Conservation (phyloP, 257 asterid genomes). For the Gynochthodes officinalis region DNA sequence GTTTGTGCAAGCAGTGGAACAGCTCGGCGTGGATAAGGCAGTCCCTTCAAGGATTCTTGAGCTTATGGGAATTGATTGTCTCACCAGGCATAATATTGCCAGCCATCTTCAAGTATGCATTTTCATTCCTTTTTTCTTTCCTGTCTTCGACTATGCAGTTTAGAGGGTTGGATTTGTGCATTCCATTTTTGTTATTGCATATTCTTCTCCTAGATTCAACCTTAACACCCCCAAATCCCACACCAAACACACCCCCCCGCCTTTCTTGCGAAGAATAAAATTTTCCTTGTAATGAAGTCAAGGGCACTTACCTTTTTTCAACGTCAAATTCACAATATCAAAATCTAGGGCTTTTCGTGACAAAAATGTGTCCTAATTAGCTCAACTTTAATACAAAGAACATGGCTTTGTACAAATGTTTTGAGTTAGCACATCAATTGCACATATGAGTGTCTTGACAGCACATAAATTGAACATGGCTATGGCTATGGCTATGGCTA, state of each 20-base stretch:
- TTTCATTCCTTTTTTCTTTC: background rate
- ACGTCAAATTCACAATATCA: background rate
- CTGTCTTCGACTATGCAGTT: too few relatives aligned
- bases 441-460: background rate
- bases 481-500: too few relatives aligned
- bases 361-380: background rate
- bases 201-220: background rate
- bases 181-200: background rate
- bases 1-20: constrained; percentile 93
- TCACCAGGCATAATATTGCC: constrained; percentile 94
- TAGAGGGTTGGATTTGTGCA: too few relatives aligned
- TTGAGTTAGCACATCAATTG: background rate
- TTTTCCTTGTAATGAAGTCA: background rate
- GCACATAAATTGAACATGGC: too few relatives aligned
- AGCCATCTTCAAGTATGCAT: constrained; percentile 89
- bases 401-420: background rate
- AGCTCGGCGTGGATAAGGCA: constrained; percentile 90
- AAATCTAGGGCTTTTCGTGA: background rate
- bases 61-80: constrained; percentile 93
- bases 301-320: background rate
- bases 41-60: constrained; percentile 94
- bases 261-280: too few relatives aligned
- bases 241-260: too few relatives aligned
- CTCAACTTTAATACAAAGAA: background rate
- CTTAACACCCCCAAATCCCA: too few relatives aligned